Conservation (phyloP, 2,329 filamentous ascomycete species). For the Fusarium sp. region DNA sequence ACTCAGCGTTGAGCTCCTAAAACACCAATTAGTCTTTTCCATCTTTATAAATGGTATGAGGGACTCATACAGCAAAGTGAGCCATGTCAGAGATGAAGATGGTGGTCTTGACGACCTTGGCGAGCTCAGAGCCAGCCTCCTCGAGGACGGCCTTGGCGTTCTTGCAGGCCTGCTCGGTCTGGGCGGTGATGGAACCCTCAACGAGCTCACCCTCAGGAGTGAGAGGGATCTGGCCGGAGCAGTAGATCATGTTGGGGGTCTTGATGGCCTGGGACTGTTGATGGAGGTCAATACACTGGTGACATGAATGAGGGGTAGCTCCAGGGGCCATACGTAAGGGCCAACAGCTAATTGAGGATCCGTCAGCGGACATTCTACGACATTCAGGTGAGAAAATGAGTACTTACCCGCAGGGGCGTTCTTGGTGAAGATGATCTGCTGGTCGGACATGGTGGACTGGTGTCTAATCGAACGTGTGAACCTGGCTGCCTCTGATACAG, state of each 20-base stretch:
- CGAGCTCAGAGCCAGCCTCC: conserved; percentile 78
- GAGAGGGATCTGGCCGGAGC: conserved; percentile 76
- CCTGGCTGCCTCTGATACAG: conserved; percentile 28
- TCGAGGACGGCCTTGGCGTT: conserved; percentile 86
- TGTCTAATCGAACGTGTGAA: conserved; percentile 48
- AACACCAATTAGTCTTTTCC: background rate
- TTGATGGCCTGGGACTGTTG: conserved; percentile 70
- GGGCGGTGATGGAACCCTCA: conserved; percentile 67
- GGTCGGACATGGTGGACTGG: conserved; percentile 56
- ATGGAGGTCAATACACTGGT: conserved; percentile 25
- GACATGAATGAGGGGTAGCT: conserved; percentile 22
- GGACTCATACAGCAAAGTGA: conserved; percentile 70
- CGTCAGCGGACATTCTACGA: conserved; percentile 14
- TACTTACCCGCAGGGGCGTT: conserved; percentile 65
- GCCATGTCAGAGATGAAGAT: conserved; percentile 93
- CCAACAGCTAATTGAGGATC: conserved; percentile 59
- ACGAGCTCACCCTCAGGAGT: conserved; percentile 64
- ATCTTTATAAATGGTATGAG: no score
- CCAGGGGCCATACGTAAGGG: conserved; percentile 63
- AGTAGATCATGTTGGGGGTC: conserved; percentile 70
- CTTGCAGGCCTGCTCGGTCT: conserved; percentile 69
- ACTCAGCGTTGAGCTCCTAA: conserved; percentile 81
- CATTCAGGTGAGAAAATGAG: background rate
- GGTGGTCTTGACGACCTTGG: conserved; percentile 87
- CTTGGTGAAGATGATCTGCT: conserved; percentile 63